phyloP scores from a whole-genome alignment of 1,139 yeast genomes.

The Pneumocystis sp. region DNA sequence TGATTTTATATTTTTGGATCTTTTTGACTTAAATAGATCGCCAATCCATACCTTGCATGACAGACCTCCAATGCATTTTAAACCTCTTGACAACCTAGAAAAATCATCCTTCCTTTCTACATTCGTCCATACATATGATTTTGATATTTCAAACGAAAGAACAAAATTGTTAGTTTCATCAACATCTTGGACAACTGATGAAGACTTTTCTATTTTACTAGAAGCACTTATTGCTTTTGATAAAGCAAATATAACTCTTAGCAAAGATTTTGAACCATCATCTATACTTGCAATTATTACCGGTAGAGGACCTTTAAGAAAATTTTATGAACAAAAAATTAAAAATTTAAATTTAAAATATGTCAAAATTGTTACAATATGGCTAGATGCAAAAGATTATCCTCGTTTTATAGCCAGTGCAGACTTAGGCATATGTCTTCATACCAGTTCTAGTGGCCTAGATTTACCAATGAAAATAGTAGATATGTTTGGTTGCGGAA shows the following conservation, averaged over 20 bases:
- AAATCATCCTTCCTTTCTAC: not conserved
- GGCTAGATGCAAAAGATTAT: conserved; percentile 72
- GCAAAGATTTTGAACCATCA: conserved; percentile 23
- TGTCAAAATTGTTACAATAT: conserved; percentile 46
- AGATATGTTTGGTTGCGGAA: conserved; percentile 91
- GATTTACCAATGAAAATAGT: conserved; percentile 96
- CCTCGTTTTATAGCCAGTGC: conserved; percentile 62
- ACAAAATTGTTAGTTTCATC: conserved; percentile 48
- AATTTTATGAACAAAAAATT: conserved; percentile 30
- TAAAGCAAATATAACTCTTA: conserved; percentile 17
- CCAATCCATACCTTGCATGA: conserved; percentile 37
- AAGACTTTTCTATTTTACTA: conserved; percentile 58
- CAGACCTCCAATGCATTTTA: conserved; percentile 57
- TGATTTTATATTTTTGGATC: conserved; percentile 20
- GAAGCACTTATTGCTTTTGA: conserved; percentile 56
- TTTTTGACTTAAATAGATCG: not conserved
- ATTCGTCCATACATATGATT: not conserved
- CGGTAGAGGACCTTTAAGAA: conserved; percentile 81
- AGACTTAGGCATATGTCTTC: conserved; percentile 80
- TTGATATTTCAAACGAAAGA: not conserved
- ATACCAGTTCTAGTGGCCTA: conserved; percentile 79
- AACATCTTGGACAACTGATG: conserved; percentile 93
- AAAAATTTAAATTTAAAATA: conserved; percentile 20
- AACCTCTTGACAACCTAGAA: conserved; percentile 29
- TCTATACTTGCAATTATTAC: conserved; percentile 59